These are phyloP conservation scores for Starmerella floricola DNA, from an alignment of 805 yeast genomes.

Conservation along the genomic window DNA sequence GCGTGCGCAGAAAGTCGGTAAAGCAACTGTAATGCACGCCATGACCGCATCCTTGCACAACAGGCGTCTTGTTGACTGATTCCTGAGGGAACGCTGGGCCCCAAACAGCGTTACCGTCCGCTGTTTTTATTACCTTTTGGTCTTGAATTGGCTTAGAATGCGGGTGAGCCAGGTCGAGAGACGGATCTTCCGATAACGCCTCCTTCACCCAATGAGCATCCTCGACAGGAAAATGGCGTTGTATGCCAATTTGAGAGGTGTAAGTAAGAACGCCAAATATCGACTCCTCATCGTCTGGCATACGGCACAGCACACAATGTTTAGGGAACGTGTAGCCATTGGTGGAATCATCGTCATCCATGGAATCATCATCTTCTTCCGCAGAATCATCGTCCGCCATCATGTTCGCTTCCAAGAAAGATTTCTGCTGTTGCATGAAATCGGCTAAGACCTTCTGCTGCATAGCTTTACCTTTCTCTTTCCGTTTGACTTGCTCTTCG, in stretches of 20 bases:
- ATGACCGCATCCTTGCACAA: constrained; percentile 78
- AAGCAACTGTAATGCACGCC: constrained; percentile 82
- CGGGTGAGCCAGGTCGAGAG: constrained; percentile 17
- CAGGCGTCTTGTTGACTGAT: constrained; percentile 21
- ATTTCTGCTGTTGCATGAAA: constrained; percentile 65
- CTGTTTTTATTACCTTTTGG: constrained; percentile 12
- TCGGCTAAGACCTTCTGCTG: constrained; percentile 63
- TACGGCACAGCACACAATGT: constrained; percentile 72
- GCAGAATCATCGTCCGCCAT: constrained; percentile 30
- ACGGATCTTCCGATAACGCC: constrained; percentile 20
- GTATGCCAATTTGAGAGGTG: constrained; percentile 28
- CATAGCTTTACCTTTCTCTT: constrained; percentile 55
- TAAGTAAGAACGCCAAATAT: constrained; percentile 66
- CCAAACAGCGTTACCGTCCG: constrained; percentile 29
- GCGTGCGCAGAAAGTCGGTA: constrained; percentile 40
- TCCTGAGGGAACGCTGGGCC: constrained; percentile 59
- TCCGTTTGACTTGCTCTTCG: constrained; percentile 44
- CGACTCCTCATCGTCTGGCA: constrained; percentile 52
- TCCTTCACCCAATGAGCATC: constrained; percentile 53
- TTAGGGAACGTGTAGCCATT: constrained; percentile 41
- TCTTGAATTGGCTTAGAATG: constrained; percentile 18
- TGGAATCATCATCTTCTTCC: constrained; percentile 19
- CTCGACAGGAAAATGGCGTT: constrained; percentile 52
- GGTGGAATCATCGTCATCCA: constrained; percentile 2
- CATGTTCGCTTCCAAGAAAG: constrained; percentile 51